A percentile compares a stretch with the other conserved stretches of the same genome.
Conservation (phyloP, 2,329 filamentous ascomycete species). For the Coniochaeta sp. region DNA sequence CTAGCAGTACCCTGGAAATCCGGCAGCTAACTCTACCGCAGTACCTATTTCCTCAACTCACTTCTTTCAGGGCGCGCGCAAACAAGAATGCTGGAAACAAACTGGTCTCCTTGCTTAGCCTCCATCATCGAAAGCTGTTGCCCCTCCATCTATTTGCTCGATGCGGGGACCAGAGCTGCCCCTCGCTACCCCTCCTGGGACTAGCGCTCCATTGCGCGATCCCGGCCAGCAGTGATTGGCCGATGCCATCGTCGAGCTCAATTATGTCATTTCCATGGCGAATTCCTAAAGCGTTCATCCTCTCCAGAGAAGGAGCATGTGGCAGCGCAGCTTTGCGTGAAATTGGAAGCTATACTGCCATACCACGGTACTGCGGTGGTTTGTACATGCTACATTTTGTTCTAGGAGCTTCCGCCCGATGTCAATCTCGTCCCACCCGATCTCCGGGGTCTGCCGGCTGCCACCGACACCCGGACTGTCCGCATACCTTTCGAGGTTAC, state of each 20-base stretch:
- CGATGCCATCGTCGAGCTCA: slow-evolving; percentile 1
- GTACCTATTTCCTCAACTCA: too few species aligned
- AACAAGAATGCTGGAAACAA: background rate
- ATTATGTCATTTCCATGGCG: slow-evolving; percentile 17
- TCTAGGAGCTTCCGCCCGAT: background rate
- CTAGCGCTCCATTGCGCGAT: slow-evolving; percentile 21
- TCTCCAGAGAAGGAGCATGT: background rate
- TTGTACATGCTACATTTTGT: background rate
- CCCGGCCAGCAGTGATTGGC: slow-evolving; percentile 13
- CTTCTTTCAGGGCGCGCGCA: background rate
- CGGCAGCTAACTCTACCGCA: background rate
- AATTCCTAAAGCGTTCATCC: background rate
- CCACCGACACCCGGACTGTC: background rate
- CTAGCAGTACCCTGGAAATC: background rate
- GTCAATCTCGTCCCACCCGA: background rate
- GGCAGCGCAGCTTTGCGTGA: background rate
- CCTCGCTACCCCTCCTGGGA: slow-evolving; percentile 14
- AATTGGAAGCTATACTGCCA: too few species aligned
- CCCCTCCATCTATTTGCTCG: slow-evolving; percentile 16
- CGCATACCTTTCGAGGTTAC: too few species aligned
- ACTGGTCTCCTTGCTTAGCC: background rate
- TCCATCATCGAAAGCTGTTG: slow-evolving; percentile 2
- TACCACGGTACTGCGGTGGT: too few species aligned
- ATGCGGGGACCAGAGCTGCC: slow-evolving; percentile 14
- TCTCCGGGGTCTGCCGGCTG: background rate